A percentile compares a stretch with the other conserved stretches of the same genome.
phyloP scores from a whole-genome alignment of 306 rosid genomes.

The Casuarina equisetifolia region DNA sequence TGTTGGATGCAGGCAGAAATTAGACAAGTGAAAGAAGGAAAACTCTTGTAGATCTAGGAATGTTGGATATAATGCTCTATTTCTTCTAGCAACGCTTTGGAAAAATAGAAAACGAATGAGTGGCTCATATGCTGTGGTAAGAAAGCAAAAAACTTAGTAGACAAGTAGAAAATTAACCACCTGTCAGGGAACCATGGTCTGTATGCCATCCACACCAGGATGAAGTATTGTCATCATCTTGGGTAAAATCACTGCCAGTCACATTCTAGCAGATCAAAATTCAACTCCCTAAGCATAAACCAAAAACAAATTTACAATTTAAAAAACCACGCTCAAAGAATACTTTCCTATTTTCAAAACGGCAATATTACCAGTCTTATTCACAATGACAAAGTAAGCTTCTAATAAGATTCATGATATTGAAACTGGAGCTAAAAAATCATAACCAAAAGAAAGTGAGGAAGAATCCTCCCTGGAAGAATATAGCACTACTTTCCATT shows the following conservation, averaged over 20 bases:
- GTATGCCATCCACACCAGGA: constrained; percentile 99
- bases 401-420: not conserved
- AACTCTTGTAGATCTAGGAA: not conserved
- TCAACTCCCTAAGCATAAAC: constrained; percentile 16
- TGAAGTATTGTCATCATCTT: constrained; percentile 54
- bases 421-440: not conserved
- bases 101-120: not conserved
- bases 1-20: constrained; percentile 40
- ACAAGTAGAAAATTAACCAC: constrained; percentile 33
- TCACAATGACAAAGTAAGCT: not conserved
- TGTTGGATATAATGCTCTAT: not conserved
- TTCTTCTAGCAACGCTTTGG: not conserved
- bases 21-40: constrained; percentile 15
- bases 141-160: not conserved
- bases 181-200: constrained; percentile 97
- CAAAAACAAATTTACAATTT: constrained; percentile 20
- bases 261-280: constrained; percentile 25
- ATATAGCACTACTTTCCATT: not conserved
- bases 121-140: not conserved
- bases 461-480: not conserved
- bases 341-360: not conserved
- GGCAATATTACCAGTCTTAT: constrained; percentile 1
- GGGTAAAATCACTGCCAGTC: constrained; percentile 48
- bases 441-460: not conserved
- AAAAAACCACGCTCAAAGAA: not conserved